Evolutionary conservation across 2,329 filamentous ascomycete genomes (phyloP), one percentile per base, ranked within the genome.

Genomic region (Metarhizium album): DNA sequence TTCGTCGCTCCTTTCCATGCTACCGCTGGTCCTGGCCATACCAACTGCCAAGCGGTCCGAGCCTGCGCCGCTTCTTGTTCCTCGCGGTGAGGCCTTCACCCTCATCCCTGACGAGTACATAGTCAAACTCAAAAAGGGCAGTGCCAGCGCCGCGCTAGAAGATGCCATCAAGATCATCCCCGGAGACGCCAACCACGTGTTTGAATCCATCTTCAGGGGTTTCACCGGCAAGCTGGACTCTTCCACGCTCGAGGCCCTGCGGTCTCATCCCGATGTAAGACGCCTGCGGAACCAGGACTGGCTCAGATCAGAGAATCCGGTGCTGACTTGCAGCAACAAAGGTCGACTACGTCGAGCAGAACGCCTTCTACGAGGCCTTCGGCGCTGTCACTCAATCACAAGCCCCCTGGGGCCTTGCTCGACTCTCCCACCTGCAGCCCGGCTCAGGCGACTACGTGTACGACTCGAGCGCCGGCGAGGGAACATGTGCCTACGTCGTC

Each of bases 401-500:
- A 37, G 64, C 69, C 14, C 62, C 68, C 4, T 70, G 67, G 67
- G 65, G 65, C 4, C 59, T 68, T 11, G 60, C 61, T 1, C 58
- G 66, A 7, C 57, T 70, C 46, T 69, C 67, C n/a, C 62, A 60
- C 58, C 55, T 56, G 6, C 24, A 33, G 8, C 54, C 59, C 0
- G 58, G 57, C 9, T 40, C 52, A 1, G 58, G 53, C 3, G 52
- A 52, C n/a, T 70, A 68, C 55, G 51, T 58, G 48, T 70, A 66
- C 51, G 65, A 70, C 47, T 55, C 59, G 1, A 60, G 55, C 13
- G 65, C 66, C 0, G 70, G 67, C 27, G 55, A 59, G 40, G 67
- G 63, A 16, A 65, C 65, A 4, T 71, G 63, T 23, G 65, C 64
- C 22, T 73, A 73, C 54, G 63, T 73, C 29, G 64, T 73, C 43